Conservation (phyloP, 345 rosid genomes). For the Linum usitatissimum region DNA sequence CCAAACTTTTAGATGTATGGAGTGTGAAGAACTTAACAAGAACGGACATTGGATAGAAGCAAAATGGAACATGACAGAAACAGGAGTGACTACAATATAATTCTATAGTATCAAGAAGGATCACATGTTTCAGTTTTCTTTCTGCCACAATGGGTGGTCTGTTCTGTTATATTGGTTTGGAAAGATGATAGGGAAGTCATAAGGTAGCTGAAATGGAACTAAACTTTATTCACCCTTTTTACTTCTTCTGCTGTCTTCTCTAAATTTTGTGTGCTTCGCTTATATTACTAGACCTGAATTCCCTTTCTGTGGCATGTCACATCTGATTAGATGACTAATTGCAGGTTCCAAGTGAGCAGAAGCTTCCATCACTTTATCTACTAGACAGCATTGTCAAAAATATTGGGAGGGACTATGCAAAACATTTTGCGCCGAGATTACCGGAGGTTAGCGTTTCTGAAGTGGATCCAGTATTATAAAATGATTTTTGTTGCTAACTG, state of each 20-base stretch:
- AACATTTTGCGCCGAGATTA: constrained; percentile 63
- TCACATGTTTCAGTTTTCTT: too few relatives aligned
- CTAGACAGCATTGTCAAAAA: constrained; percentile 99
- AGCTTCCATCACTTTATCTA: constrained; percentile 94
- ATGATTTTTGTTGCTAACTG: neutral
- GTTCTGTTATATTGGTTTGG: neutral
- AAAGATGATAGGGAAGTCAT: neutral
- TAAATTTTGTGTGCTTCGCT: neutral
- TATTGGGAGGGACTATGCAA: constrained; percentile 87
- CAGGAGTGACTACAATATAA: neutral
- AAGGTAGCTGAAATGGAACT: neutral
- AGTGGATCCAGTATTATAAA: neutral
- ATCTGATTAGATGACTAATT: constrained; percentile 40
- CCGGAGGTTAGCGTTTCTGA: constrained; percentile 58
- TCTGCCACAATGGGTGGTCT: neutral
- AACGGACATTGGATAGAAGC: too few relatives aligned
- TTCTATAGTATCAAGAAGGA: too few relatives aligned
- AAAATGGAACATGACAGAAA: neutral
- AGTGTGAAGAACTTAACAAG: neutral
- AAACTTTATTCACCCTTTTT: too few relatives aligned
- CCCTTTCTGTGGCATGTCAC: constrained; percentile 2
- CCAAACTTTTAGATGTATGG: neutral
- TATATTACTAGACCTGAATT: constrained; percentile 3
- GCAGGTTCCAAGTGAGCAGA: constrained; percentile 99
- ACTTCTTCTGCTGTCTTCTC: neutral